Evolutionary conservation across 2,329 filamentous ascomycete genomes (phyloP).

Genomic region (Penicillium sp.): DNA sequence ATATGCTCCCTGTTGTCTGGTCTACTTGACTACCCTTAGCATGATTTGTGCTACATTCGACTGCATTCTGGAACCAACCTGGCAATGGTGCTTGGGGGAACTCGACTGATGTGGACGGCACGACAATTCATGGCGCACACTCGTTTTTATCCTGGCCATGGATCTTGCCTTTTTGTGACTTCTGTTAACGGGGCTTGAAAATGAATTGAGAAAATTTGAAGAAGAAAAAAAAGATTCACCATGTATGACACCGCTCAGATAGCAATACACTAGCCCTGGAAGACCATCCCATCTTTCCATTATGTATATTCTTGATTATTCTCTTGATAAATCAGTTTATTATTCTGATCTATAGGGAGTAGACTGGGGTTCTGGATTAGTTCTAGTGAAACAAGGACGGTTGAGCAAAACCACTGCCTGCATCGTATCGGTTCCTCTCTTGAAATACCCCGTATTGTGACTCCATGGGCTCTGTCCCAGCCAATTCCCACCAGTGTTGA

Average conservation of each 20-base stretch:
- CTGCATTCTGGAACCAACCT: neutral
- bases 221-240: too few relatives aligned
- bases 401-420: constrained; percentile 13
- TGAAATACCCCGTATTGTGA: constrained; percentile 42
- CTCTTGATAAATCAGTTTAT: neutral
- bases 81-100: neutral
- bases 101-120: neutral
- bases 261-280: neutral
- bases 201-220: neutral
- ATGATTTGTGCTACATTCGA: neutral
- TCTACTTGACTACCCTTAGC: neutral
- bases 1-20: neutral
- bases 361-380: neutral
- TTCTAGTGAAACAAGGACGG: neutral
- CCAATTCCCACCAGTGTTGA: constrained; percentile 40
- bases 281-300: neutral
- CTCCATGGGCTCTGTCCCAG: constrained; percentile 32
- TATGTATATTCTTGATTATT: neutral
- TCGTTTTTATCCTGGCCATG: constrained; percentile 13
- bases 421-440: constrained; percentile 28
- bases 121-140: constrained; percentile 13
- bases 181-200: neutral
- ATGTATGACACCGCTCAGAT: neutral
- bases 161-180: neutral
- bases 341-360: neutral